phyloP scores from a whole-genome alignment of 164 flowering plant genomes.

The Paratinospora sagittata region DNA sequence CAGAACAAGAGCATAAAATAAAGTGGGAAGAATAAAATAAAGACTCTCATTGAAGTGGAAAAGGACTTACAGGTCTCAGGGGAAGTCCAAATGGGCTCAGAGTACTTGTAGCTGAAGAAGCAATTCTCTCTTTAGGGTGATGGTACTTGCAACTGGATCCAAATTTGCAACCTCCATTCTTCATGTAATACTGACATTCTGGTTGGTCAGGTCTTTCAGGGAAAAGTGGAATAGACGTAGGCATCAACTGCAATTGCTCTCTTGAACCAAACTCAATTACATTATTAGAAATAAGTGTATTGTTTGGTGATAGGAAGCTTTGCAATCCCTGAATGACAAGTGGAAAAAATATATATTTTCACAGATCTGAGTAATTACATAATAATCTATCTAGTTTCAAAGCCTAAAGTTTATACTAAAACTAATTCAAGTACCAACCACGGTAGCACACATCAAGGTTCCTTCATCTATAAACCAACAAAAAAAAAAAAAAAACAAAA shows the following conservation, averaged over 20 bases:
- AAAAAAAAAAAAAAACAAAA: neutral
- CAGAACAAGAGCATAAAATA: neutral
- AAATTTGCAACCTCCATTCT: constrained; percentile 71
- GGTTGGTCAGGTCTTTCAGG: constrained; percentile 87
- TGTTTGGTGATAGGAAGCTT: constrained; percentile 31
- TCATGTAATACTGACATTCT: constrained; percentile 73
- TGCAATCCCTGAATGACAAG: constrained; percentile 36
- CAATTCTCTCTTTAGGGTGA: constrained; percentile 64
- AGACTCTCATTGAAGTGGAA: neutral
- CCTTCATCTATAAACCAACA: neutral
- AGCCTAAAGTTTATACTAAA: neutral
- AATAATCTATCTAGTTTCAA: neutral
- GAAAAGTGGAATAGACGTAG: constrained; percentile 23
- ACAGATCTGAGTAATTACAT: neutral
- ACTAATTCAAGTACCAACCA: too few relatives aligned
- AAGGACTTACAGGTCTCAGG: constrained; percentile 61
- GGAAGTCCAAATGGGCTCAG: constrained; percentile 62
- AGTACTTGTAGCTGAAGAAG: constrained; percentile 27
- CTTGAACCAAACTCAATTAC: constrained; percentile 34
- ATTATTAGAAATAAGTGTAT: constrained; percentile 33
- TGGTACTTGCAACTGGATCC: constrained; percentile 74
- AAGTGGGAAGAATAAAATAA: neutral
- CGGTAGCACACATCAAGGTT: too few relatives aligned
- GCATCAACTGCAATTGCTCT: constrained; percentile 28
- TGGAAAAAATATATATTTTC: neutral